Base-by-base conservation (phyloP, 2,329 filamentous ascomycete species). In the Beauveria australis region DNA sequence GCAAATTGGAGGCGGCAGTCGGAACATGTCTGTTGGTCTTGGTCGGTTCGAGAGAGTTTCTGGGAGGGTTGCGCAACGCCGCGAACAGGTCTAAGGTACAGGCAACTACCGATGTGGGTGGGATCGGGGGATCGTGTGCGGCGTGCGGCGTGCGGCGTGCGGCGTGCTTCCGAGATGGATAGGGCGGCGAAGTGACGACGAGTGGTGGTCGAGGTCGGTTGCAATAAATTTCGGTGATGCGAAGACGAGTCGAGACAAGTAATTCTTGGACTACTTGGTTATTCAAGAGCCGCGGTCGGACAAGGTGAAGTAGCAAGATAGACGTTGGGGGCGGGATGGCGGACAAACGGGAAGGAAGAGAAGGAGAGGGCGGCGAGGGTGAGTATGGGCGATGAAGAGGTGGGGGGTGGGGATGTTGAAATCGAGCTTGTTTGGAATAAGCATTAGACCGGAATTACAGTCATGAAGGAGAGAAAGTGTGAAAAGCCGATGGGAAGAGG, bases 21-120 rank as follows among this genome's bases (percentile, higher is more conserved):
- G 57, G 5, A 47, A 53, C 57, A 60, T 60, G 41, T 52, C 57
- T 60, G 57, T 60, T 44, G 57, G 48, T 53, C 40, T 9, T n/a
- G 14, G 18, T 28, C 12, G 24, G 24, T 37, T 12, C 37, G 18
- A 26, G 26, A 44, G 26, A 40, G 12, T 7, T 16, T 3, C 14
- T 12, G 40, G 24, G n/a, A 37, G 46, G 37, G 33, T 59, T 48
- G 49, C 49, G 46, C 57, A 48, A 28, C 9, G 49, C 37, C 19
- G 41, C 19, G 19, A 37, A 41, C 41, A 26, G 49, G 19, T 46
- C 5, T 26, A 18, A 40, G 5, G 24, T 57, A 14, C 16, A 28
- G 30, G 47, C 55, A 37, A n/a, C 33, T 28, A 46, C 41, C 40
- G 49, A 60, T 59, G 26, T 52, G 37, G 56, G 48, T 28, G 18